Evolutionary conservation across 192 early-diverging fungal species (phyloP).

Genomic region (Coemansia sp.): DNA sequence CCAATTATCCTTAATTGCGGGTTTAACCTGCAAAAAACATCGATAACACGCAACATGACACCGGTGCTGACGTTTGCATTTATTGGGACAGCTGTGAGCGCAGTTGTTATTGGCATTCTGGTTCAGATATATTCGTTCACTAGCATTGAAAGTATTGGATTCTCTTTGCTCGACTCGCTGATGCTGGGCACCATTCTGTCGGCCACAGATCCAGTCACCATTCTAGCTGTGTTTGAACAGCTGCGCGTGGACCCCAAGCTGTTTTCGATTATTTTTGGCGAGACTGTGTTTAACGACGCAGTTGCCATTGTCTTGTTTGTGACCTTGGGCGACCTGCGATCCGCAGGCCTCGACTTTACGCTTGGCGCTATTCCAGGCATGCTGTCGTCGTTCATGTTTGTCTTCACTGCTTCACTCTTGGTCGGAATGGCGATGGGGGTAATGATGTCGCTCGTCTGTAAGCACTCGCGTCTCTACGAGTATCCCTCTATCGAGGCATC

Average conservation of each 20-base stretch:
- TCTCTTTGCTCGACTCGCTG: constrained; percentile 89
- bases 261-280: constrained; percentile 96
- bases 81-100: constrained; percentile 87
- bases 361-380: constrained; percentile 60
- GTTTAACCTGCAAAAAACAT: constrained; percentile 86
- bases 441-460: constrained; percentile 77
- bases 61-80: constrained; percentile 93
- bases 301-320: constrained; percentile 95
- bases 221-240: constrained; percentile 92
- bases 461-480: constrained; percentile 79
- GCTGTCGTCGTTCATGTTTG: constrained; percentile 71
- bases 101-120: constrained; percentile 79
- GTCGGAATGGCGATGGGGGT: constrained; percentile 83
- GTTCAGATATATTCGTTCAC: constrained; percentile 68
- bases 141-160: constrained; percentile 64
- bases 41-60: constrained; percentile 85
- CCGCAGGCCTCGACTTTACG: constrained; percentile 63
- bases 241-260: constrained; percentile 91
- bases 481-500: constrained; percentile 87
- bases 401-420: constrained; percentile 77
- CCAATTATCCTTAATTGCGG: constrained; percentile 98
- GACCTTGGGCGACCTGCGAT: constrained; percentile 71
- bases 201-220: constrained; percentile 96
- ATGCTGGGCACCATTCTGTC: constrained; percentile 93
- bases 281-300: constrained; percentile 94